Percentiles rank a stretch among this genome's conserved stretches.
Conservation (phyloP, 2,329 filamentous ascomycete species). For the Sclerotinia borealis region DNA sequence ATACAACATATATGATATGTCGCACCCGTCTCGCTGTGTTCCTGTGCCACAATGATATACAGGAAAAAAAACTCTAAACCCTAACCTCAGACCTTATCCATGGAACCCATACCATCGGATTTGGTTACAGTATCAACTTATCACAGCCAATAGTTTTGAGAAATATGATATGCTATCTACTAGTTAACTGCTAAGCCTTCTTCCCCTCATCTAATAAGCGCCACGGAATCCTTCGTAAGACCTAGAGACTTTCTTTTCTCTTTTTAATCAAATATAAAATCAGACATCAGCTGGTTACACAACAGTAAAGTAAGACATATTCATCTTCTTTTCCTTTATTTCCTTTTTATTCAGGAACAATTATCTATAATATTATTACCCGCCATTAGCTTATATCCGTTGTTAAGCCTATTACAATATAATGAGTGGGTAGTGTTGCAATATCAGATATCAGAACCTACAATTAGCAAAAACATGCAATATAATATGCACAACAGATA, state of each 20-base stretch:
- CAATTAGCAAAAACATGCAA: neutral
- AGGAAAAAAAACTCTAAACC: neutral
- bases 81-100: neutral
- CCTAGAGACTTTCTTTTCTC: neutral
- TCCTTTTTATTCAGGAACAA: neutral
- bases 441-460: neutral
- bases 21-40: neutral
- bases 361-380: neutral
- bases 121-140: neutral
- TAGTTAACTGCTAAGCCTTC: neutral
- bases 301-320: neutral
- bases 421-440: neutral
- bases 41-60: neutral
- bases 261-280: too few species aligned
- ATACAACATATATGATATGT: neutral
- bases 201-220: neutral
- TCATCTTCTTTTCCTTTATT: neutral
- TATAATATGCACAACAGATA: neutral
- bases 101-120: neutral
- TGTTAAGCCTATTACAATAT: neutral
- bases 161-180: too few species aligned
- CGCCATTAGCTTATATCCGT: neutral
- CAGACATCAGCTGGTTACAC: neutral
- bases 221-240: constrained; percentile 7
- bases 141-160: neutral